These are phyloP conservation scores for Flaveria brownii DNA, from an alignment of 129 eudicot genomes.

Conservation along the genomic window DNA sequence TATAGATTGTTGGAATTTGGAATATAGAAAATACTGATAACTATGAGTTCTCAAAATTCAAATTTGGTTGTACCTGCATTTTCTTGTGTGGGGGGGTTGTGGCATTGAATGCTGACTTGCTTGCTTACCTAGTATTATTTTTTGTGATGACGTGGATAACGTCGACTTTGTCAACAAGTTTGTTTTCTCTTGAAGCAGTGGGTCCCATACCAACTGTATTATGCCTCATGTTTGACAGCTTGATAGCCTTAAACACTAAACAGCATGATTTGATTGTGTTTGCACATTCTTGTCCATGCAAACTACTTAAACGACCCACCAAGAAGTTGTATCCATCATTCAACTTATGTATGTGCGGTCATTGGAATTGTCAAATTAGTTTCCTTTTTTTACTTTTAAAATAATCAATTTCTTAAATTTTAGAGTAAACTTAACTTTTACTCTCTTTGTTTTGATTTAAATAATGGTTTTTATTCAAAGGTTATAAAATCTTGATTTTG, in stretches of 20 bases:
- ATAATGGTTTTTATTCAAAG: too few species aligned
- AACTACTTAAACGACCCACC: constrained; percentile 20
- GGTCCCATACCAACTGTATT: constrained; percentile 23
- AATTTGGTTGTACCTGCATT: constrained; percentile 27
- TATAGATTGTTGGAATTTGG: neutral
- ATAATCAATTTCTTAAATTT: neutral
- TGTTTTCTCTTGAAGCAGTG: neutral
- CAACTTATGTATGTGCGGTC: neutral
- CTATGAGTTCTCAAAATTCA: neutral
- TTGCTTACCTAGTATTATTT: neutral
- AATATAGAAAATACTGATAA: neutral
- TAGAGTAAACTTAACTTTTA: too few species aligned
- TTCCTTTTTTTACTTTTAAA: neutral
- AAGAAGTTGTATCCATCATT: neutral
- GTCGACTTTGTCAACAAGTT: neutral
- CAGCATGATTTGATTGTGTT: constrained; percentile 12
- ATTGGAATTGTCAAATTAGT: neutral
- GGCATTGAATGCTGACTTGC: constrained; percentile 26
- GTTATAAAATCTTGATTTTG: too few species aligned
- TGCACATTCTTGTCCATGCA: constrained; percentile 1
- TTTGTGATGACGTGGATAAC: constrained; percentile 4
- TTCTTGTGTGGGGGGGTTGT: constrained; percentile 26
- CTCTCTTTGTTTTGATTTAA: too few species aligned
- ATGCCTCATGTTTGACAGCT: neutral
- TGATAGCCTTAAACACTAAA: neutral